phyloP scores from a whole-genome alignment of 2,329 filamentous ascomycete genomes.

The Colletotrichum somersetense region DNA sequence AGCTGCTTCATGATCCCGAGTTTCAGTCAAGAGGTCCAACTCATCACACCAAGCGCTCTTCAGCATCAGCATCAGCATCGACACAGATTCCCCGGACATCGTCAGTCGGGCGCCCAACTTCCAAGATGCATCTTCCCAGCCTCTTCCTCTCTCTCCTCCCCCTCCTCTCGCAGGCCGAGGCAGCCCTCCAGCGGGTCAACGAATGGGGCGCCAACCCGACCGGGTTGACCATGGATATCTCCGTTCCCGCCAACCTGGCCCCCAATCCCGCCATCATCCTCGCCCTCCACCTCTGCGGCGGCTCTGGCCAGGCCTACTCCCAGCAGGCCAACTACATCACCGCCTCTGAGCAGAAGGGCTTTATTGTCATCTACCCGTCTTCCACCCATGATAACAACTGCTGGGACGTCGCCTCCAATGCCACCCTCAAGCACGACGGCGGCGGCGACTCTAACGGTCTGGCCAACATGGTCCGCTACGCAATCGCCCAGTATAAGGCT shows the following conservation, averaged over 20 bases:
- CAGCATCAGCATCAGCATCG: too few relatives aligned
- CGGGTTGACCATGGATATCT: slow-evolving; percentile 39
- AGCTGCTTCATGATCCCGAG: neutral
- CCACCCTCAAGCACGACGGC: slow-evolving; percentile 60
- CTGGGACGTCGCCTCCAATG: slow-evolving; percentile 63
- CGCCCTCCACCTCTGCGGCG: slow-evolving; percentile 41
- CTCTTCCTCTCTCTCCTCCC: slow-evolving; percentile 16
- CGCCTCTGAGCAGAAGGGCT: slow-evolving; percentile 58
- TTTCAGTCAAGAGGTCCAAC: neutral
- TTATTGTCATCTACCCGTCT: slow-evolving; percentile 55
- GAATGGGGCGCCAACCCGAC: slow-evolving; percentile 41
- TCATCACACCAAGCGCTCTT: neutral
- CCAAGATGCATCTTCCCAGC: slow-evolving; percentile 12
- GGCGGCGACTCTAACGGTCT: slow-evolving; percentile 63
- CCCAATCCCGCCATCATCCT: slow-evolving; percentile 35
- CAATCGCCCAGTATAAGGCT: slow-evolving; percentile 58
- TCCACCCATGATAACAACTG: slow-evolving; percentile 51
- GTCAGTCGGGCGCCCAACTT: neutral
- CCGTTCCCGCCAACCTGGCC: slow-evolving; percentile 30
- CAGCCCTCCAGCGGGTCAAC: slow-evolving; percentile 30
- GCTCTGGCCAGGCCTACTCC: slow-evolving; percentile 34
- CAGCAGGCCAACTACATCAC: slow-evolving; percentile 34
- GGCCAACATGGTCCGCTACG: slow-evolving; percentile 64
- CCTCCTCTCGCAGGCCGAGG: neutral
- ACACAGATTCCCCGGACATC: neutral